phyloP scores from a whole-genome alignment of 371 early-diverging fungal genomes.

The Conidiobolus incongruus region DNA sequence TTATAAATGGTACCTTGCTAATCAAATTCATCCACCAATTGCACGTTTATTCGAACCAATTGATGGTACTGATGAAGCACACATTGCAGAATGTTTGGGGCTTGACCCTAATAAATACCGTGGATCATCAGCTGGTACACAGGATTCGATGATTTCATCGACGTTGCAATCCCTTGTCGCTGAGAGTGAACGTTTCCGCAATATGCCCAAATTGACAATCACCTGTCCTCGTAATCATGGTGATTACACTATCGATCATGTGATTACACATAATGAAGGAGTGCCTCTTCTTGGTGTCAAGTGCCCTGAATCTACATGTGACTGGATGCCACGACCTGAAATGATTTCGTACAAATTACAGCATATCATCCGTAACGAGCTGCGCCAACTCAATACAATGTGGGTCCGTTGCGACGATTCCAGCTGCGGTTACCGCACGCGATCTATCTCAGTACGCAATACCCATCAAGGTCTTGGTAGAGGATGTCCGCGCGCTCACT shows the following conservation, averaged over 20 bases:
- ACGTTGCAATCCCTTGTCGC: not conserved
- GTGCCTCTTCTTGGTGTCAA: not conserved
- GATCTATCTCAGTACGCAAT: not conserved
- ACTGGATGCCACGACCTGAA: not conserved
- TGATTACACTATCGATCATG: not conserved
- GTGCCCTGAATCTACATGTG: not conserved
- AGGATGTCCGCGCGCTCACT: not conserved
- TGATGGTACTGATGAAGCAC: slow-evolving; percentile 57
- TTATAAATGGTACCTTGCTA: slow-evolving; percentile 88
- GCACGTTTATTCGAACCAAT: slow-evolving; percentile 73
- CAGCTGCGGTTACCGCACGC: not conserved
- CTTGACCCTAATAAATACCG: not conserved
- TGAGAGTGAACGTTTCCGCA: not conserved
- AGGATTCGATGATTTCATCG: not conserved
- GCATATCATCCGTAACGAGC: not conserved
- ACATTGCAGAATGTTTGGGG: slow-evolving; percentile 73
- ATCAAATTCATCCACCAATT: slow-evolving; percentile 94
- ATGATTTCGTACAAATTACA: not conserved
- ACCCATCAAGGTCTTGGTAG: no score
- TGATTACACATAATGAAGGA: not conserved
- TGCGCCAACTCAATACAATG: not conserved
- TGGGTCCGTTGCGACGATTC: not conserved
- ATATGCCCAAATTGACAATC: not conserved
- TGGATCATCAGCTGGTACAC: not conserved
- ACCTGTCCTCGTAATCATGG: not conserved